Percentiles rank a stretch among this genome's conserved stretches.
These are phyloP conservation scores for Colletotrichum truncatum DNA, from an alignment of 2,329 filamentous ascomycete species.

Conservation along the genomic window DNA sequence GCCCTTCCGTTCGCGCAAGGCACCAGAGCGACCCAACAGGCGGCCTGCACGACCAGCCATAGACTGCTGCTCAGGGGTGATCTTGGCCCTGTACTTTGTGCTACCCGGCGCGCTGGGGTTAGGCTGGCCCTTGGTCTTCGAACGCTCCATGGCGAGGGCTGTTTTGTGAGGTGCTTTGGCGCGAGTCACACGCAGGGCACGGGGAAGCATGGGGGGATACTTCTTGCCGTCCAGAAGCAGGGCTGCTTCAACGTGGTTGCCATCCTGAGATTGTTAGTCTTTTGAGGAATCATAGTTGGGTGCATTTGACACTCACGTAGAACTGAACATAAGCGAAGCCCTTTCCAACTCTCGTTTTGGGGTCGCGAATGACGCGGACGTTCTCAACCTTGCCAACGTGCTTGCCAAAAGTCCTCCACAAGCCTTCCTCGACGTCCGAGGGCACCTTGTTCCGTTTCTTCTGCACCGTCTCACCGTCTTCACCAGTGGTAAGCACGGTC, in stretches of 20 bases:
- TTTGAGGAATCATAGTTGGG: neutral
- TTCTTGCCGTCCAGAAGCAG: slow-evolving; percentile 89
- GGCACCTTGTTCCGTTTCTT: slow-evolving; percentile 80
- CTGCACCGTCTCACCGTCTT: slow-evolving; percentile 72
- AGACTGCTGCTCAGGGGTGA: slow-evolving; percentile 75
- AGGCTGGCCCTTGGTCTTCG: slow-evolving; percentile 46
- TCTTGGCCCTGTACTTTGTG: slow-evolving; percentile 74
- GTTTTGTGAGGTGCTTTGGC: slow-evolving; percentile 80
- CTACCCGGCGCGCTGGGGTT: slow-evolving; percentile 37
- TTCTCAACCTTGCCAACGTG: slow-evolving; percentile 85
- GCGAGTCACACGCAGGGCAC: slow-evolving; percentile 84
- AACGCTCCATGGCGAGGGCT: slow-evolving; percentile 57
- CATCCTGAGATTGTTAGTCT: slow-evolving; percentile 61
- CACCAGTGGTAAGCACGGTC: slow-evolving; percentile 71
- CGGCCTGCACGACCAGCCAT: slow-evolving; percentile 78
- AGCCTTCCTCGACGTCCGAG: slow-evolving; percentile 89
- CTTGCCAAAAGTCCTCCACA: slow-evolving; percentile 83
- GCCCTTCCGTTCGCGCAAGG: slow-evolving; percentile 50
- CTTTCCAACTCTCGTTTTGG: slow-evolving; percentile 92
- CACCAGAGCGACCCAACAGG: slow-evolving; percentile 76
- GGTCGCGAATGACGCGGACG: slow-evolving; percentile 90
- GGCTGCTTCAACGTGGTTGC: slow-evolving; percentile 89
- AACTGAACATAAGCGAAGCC: slow-evolving; percentile 99
- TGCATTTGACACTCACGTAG: slow-evolving; percentile 58
- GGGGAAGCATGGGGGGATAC: slow-evolving; percentile 93